Conservation (phyloP, 108 stramenopile genomes). For the Cyclotella kingstonii region DNA sequence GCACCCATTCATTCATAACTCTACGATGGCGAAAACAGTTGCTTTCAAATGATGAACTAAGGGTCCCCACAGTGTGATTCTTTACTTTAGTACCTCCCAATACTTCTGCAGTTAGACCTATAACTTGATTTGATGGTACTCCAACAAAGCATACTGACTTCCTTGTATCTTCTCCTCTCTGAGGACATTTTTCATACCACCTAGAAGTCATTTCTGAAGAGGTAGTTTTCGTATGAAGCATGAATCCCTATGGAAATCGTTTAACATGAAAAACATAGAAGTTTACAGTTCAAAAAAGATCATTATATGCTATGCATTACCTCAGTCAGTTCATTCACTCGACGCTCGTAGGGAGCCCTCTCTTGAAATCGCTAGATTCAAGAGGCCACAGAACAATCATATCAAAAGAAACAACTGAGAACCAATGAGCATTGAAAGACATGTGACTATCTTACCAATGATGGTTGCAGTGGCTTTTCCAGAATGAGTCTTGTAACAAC, state of each 20-base stretch:
- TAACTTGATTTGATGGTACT: slow-evolving; percentile 19
- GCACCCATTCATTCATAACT: slow-evolving; percentile 14
- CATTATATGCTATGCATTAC: too few relatives aligned
- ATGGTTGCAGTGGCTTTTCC: slow-evolving; percentile 13
- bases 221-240: slow-evolving; percentile 42
- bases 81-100: not conserved
- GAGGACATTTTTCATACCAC: slow-evolving; percentile 24
- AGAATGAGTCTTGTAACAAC: slow-evolving; percentile 22
- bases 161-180: slow-evolving; percentile 5
- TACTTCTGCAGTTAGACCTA: not conserved
- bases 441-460: slow-evolving; percentile 1
- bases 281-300: not conserved
- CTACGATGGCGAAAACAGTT: slow-evolving; percentile 34
- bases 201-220: slow-evolving; percentile 21
- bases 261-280: not conserved
- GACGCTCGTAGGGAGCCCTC: slow-evolving; percentile 30
- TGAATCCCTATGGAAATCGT: slow-evolving; percentile 6
- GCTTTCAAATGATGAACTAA: slow-evolving; percentile 6
- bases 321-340: slow-evolving; percentile 37
- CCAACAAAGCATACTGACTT: slow-evolving; percentile 26
- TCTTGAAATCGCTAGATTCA: slow-evolving; percentile 16
- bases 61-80: not conserved
- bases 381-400: not conserved
- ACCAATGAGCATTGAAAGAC: too few relatives aligned
- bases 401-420: not conserved